These are phyloP conservation scores for Tagetes patula DNA, from an alignment of 129 eudicot species.

Conservation along the genomic window DNA sequence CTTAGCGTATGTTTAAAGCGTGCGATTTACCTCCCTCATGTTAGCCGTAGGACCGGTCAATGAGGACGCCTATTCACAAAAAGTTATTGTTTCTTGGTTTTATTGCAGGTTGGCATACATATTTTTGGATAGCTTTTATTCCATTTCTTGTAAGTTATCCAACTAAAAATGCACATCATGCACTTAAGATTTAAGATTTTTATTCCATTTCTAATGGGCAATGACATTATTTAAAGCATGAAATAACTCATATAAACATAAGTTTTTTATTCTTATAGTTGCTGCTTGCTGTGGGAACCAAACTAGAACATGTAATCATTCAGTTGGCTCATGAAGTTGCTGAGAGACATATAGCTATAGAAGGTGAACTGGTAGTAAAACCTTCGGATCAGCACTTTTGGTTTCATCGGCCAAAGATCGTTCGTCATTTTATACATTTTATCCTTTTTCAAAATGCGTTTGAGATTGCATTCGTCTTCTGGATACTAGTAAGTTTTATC, in stretches of 20 bases:
- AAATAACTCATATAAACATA: neutral
- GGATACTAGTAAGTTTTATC: slow-evolving; percentile 68
- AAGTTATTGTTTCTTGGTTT: neutral
- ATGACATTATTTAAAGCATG: too few species aligned
- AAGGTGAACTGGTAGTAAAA: slow-evolving; percentile 74
- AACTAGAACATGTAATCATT: slow-evolving; percentile 81
- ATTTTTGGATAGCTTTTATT: slow-evolving; percentile 89
- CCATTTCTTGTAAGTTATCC: slow-evolving; percentile 71
- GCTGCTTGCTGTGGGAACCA: slow-evolving; percentile 86
- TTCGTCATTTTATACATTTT: slow-evolving; percentile 75
- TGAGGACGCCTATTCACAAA: too few species aligned
- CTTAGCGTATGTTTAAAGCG: too few species aligned
- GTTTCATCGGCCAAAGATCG: slow-evolving; percentile 66
- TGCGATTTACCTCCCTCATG: too few species aligned
- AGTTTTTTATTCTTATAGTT: slow-evolving; percentile 38
- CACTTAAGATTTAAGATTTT: neutral
- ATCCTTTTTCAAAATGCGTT: slow-evolving; percentile 97
- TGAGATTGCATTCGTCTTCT: slow-evolving; percentile 92
- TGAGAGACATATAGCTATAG: slow-evolving; percentile 82
- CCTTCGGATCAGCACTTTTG: slow-evolving; percentile 95
- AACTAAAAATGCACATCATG: neutral
- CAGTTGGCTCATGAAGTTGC: slow-evolving; percentile 91
- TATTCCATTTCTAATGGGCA: too few species aligned
- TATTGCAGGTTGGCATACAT: slow-evolving; percentile 88
- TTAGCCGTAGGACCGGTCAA: too few species aligned